phyloP scores from a whole-genome alignment of 2,329 filamentous ascomycete genomes.

The Neopestalotiopsis sp. region DNA sequence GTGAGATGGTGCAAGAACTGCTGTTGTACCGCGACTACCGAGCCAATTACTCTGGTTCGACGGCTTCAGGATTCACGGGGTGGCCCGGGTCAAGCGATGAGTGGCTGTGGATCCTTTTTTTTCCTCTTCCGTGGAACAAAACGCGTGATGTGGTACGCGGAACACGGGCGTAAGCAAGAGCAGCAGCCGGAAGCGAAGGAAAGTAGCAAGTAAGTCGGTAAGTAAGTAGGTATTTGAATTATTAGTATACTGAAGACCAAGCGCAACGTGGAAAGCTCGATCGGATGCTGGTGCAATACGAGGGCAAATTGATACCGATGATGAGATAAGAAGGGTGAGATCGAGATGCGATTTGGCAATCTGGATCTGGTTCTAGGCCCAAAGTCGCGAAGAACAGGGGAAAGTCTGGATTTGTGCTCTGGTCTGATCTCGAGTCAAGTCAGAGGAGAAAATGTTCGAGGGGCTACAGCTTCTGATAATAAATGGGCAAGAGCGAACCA shows the following conservation, averaged over 20 bases:
- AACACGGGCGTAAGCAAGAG: not conserved
- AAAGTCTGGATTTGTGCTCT: not conserved
- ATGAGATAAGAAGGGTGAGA: not conserved
- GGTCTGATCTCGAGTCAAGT: not conserved
- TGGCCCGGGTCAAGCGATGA: not conserved
- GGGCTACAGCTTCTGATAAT: slow-evolving; percentile 1
- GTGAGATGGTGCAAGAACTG: not conserved
- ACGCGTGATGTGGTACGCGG: not conserved
- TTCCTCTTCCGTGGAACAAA: not conserved
- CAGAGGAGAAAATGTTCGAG: not conserved
- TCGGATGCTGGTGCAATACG: not conserved
- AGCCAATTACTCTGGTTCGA: not conserved
- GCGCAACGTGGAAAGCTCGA: not conserved
- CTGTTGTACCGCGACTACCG: not conserved
- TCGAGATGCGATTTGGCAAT: not conserved
- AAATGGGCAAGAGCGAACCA: not conserved
- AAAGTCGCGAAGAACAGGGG: not conserved
- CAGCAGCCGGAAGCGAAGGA: not conserved
- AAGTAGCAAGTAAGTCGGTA: not conserved
- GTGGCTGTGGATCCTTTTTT: not conserved
- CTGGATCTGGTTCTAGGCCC: slow-evolving; percentile 1
- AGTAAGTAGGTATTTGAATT: slow-evolving; percentile 6
- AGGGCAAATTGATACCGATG: not conserved
- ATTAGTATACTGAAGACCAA: not conserved
- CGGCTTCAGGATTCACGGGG: not conserved